Evolutionary conservation across 2,329 filamentous ascomycete genomes (phyloP), one percentile per base, ranked within the genome.

Genomic region (Fusarium sp.): DNA sequence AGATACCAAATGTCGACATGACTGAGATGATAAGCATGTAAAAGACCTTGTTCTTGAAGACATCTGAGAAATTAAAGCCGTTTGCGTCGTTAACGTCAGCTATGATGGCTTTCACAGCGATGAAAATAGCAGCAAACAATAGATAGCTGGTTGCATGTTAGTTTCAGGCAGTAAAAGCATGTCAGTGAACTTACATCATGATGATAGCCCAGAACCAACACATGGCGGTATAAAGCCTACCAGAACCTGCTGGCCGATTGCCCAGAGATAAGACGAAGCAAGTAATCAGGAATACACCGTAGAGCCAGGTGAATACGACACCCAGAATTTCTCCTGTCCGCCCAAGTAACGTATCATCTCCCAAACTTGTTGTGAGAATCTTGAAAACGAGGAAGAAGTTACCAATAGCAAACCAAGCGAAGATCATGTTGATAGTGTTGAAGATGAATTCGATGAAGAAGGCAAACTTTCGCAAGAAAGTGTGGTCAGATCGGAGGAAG

Each of bases 311-410:
- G 78, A 99, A 98, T 16, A 98, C 88, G 33, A 98, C 91, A 61
- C 95, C 93, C 4, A 99, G 86, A 65, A 97, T 91, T 42, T 90
- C 90, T 60, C 96, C 96, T 15, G 90, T 90, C 9, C 88, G 91
- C 54, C 95, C 94, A 5, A 98, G 88, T 31, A 98, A 87, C 36
- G 88, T 82, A 0, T 84, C 77, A 31, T 89, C 87, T 50, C 94
- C 92, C 73, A 99, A 86, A 78, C 95, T 97, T 16, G 91, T 92
- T 3, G 95, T 98, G 73, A 99, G 86, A 80, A 99, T 98, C 82
- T 95, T 95, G 86, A 99, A 99, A 76, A 99, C 95, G 79, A 99
- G 85, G 89, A 98, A 99, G 88, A 99, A 99, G 85, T 99, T 99
- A 79, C 96, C 93, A 79, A 98, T 96, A 77, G 93, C 94, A 80